Evolutionary conservation across 2,329 filamentous ascomycete species (phyloP).

Genomic region (Colletotrichum spinosum): DNA sequence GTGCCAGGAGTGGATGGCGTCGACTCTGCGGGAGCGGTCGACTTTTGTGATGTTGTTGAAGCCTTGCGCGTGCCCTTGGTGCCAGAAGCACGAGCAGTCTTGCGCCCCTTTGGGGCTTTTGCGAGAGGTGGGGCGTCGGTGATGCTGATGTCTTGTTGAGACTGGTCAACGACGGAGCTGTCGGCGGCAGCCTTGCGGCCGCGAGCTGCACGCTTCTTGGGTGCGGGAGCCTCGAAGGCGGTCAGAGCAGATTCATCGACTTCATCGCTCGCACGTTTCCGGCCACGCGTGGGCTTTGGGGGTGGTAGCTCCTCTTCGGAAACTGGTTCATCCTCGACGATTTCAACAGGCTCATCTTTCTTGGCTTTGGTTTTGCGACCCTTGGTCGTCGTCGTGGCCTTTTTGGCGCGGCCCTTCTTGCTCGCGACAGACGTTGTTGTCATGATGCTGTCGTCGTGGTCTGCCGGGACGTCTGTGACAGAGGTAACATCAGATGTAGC

Average conservation of each 20-base stretch:
- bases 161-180: conserved; percentile 50
- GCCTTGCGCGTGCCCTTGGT: conserved; percentile 47
- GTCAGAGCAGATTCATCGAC: conserved; percentile 61
- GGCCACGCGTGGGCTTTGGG: conserved; percentile 61
- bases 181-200: conserved; percentile 60
- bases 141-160: conserved; percentile 54
- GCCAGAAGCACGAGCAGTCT: conserved; percentile 59
- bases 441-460: conserved; percentile 69
- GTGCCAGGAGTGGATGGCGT: conserved; percentile 51
- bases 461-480: conserved; percentile 58
- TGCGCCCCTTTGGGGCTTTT: conserved; percentile 49
- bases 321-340: conserved; percentile 41
- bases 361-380: conserved; percentile 65
- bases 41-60: conserved; percentile 52
- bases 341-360: conserved; percentile 66
- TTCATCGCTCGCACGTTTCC: conserved; percentile 73
- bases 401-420: conserved; percentile 66
- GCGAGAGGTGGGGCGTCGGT: conserved; percentile 47
- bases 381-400: conserved; percentile 60
- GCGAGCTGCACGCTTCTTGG: conserved; percentile 70
- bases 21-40: conserved; percentile 56
- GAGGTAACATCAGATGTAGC: conserved; percentile 63
- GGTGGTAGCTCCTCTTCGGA: conserved; percentile 49
- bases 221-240: conserved; percentile 59
- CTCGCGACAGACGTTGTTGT: conserved; percentile 70